phyloP scores from a whole-genome alignment of 148 eudicot species.

The Vaccinium macrocarpon region DNA sequence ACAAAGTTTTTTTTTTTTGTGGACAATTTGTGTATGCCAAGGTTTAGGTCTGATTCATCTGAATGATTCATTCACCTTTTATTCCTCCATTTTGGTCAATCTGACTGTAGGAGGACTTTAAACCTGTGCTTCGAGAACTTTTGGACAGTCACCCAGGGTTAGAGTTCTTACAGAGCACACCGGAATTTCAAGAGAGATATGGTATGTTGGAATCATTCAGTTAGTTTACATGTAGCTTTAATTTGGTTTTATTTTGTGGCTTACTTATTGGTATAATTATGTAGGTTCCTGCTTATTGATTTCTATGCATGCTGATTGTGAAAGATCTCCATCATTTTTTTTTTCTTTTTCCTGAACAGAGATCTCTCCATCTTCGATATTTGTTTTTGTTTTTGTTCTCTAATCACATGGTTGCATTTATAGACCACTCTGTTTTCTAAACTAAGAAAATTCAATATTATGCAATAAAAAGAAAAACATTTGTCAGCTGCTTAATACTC shows the following conservation, averaged over 20 bases:
- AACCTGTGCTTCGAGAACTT: constrained; percentile 84
- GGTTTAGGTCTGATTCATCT: not conserved
- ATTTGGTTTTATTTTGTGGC: not conserved
- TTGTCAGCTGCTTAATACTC: not conserved
- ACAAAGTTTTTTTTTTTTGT: not conserved
- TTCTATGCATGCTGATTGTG: not conserved
- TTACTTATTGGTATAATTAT: not conserved
- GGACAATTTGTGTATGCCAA: not conserved
- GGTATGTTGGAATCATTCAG: constrained; percentile 37
- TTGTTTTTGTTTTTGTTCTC: not conserved
- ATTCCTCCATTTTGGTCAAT: not conserved
- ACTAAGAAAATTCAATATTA: not conserved
- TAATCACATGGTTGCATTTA: not conserved
- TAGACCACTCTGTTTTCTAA: not conserved
- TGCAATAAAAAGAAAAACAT: not conserved
- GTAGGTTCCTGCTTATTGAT: not conserved
- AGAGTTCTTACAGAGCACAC: constrained; percentile 88
- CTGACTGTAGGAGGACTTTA: constrained; percentile 72
- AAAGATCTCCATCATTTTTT: not conserved
- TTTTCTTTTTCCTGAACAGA: not conserved
- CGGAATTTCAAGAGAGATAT: constrained; percentile 97
- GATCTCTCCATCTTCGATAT: not conserved
- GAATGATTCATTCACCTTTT: not conserved
- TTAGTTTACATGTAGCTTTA: not conserved
- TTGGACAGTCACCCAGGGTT: constrained; percentile 92